Evolutionary conservation across 371 early-diverging fungal genomes (phyloP).

Genomic region (Sanchytrium tribonematis): DNA sequence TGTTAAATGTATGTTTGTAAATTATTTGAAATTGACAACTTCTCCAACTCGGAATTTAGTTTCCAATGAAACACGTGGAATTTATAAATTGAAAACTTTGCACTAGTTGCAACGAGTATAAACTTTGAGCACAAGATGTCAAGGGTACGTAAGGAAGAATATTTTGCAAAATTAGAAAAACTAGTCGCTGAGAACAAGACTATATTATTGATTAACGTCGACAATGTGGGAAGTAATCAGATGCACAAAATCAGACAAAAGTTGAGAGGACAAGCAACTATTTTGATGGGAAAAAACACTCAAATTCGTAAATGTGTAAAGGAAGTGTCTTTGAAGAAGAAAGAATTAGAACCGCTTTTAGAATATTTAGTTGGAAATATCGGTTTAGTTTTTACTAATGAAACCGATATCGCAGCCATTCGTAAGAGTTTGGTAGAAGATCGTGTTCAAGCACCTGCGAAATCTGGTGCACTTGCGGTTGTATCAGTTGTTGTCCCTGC

Average conservation of each 20-base stretch:
- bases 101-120: too few species aligned
- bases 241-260: slow-evolving; percentile 91
- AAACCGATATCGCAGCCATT: slow-evolving; percentile 58
- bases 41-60: too few species aligned
- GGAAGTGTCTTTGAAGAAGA: slow-evolving; percentile 41
- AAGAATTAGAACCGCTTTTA: slow-evolving; percentile 58
- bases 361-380: slow-evolving; percentile 79
- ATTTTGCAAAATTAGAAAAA: slow-evolving; percentile 21
- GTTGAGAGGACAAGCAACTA: slow-evolving; percentile 67
- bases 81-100: too few species aligned
- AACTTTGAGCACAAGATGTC: slow-evolving; percentile 5
- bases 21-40: too few species aligned
- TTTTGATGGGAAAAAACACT: slow-evolving; percentile 99
- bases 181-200: slow-evolving; percentile 29
- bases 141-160: slow-evolving; percentile 15
- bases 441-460: slow-evolving; percentile 94
- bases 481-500: slow-evolving; percentile 83
- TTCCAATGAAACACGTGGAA: too few species aligned
- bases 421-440: slow-evolving; percentile 69
- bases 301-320: slow-evolving; percentile 91
- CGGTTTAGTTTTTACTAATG: slow-evolving; percentile 98
- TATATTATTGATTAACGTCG: slow-evolving; percentile 94
- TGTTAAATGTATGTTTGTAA: too few species aligned
- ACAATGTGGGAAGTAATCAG: slow-evolving; percentile 99
- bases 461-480: slow-evolving; percentile 91